These are phyloP conservation scores for Raffaelea ambrosiae DNA, from an alignment of 2,329 filamentous ascomycete genomes.

Conservation along the genomic window DNA sequence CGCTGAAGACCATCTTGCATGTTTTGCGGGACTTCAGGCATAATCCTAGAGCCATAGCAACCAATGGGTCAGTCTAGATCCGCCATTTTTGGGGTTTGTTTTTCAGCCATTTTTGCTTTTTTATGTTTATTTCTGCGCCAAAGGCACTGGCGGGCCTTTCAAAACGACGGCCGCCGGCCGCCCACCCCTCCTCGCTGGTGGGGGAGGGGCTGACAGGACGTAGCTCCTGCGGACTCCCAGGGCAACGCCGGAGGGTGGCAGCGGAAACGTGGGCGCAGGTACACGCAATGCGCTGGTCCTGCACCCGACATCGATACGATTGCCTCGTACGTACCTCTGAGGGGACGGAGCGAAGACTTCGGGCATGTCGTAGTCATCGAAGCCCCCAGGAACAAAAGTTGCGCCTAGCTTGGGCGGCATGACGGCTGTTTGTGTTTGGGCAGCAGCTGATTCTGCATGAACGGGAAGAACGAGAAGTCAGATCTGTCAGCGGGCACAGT, in stretches of 20 bases:
- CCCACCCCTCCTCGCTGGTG: background rate
- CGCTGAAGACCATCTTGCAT: conserved; percentile 92
- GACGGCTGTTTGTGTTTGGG: conserved; percentile 18
- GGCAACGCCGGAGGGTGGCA: too few species aligned
- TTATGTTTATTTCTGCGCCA: conserved; percentile 5
- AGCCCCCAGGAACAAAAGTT: conserved; percentile 47
- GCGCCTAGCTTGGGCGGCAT: conserved; percentile 36
- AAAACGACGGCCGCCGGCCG: background rate
- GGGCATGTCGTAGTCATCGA: conserved; percentile 51
- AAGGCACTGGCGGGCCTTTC: conserved; percentile 5
- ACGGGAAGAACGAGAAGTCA: conserved; percentile 3
- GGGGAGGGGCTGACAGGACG: conserved; percentile 9
- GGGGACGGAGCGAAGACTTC: conserved; percentile 47
- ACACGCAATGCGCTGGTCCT: too few species aligned
- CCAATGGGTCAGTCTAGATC: conserved; percentile 26
- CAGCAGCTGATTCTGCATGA: conserved; percentile 15
- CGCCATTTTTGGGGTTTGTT: background rate
- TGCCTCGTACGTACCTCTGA: conserved; percentile 33
- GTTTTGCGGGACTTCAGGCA: conserved; percentile 91
- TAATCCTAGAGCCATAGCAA: conserved; percentile 54
- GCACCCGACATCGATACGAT: background rate
- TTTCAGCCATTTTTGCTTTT: conserved; percentile 1
- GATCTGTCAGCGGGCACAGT: background rate
- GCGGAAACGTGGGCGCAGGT: background rate
- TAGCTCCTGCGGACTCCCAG: background rate